phyloP scores from a whole-genome alignment of 1,284 basidiomycete species.

The Trametes hirsuta region DNA sequence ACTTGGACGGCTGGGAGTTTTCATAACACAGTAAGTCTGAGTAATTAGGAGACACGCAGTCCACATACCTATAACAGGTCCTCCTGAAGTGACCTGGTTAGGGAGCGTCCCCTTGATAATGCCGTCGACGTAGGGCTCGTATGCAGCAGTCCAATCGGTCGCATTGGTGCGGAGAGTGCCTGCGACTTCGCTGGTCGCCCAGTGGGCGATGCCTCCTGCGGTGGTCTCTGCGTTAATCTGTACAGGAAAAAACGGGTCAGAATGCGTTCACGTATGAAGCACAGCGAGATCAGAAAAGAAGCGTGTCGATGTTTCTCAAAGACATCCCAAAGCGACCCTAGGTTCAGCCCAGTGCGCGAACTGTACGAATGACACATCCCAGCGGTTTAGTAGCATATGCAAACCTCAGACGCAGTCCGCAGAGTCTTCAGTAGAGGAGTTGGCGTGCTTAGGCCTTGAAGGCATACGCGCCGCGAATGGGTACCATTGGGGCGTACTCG shows the following conservation, averaged over 20 bases:
- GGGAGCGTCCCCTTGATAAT: constrained; percentile 63
- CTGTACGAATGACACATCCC: no score
- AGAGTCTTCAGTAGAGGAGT: no score
- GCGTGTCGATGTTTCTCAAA: no score
- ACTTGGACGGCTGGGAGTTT: constrained; percentile 62
- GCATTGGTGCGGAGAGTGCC: constrained; percentile 71
- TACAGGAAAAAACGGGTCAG: neutral
- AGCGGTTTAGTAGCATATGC: no score
- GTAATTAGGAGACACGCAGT: neutral
- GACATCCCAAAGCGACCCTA: no score
- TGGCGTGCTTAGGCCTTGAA: no score
- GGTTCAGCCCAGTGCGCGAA: no score
- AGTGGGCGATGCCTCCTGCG: constrained; percentile 80
- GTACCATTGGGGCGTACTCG: no score
- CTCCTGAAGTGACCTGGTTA: constrained; percentile 71
- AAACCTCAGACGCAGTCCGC: no score
- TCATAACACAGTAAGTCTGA: no score
- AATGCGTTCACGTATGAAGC: neutral
- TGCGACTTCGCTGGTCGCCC: constrained; percentile 71
- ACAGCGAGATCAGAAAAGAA: no score
- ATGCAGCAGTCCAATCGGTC: constrained; percentile 67
- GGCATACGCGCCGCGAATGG: no score
- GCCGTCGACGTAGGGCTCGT: constrained; percentile 70
- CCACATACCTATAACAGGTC: constrained; percentile 70
- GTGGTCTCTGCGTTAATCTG: constrained; percentile 85